Percentiles rank a stretch among this genome's conserved stretches.
Evolutionary conservation across 2,329 filamentous ascomycete species (phyloP).

Genomic region (Cryphonectria japonica): DNA sequence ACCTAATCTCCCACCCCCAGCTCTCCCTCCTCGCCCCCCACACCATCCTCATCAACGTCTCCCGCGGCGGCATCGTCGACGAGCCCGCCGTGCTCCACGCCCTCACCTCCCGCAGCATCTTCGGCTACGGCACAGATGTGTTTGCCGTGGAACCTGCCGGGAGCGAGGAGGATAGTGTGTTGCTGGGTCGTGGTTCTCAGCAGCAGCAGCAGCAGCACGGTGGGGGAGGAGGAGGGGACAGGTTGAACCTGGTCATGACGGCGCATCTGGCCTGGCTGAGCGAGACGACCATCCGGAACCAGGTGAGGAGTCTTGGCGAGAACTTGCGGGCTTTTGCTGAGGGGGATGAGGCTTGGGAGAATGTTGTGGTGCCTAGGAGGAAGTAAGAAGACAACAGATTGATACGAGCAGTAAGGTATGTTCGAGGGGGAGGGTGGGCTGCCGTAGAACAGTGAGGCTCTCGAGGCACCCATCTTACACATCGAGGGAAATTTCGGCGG

Average conservation of each 20-base stretch:
- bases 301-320: constrained; percentile 31
- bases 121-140: constrained; percentile 35
- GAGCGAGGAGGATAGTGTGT: constrained; percentile 31
- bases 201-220: constrained; percentile 19
- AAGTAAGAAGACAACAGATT: background rate
- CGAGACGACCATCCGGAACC: constrained; percentile 31
- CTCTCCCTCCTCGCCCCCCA: constrained; percentile 32
- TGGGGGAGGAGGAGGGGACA: background rate
- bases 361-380: constrained; percentile 22
- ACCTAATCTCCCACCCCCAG: constrained; percentile 33
- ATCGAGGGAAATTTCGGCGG: no score
- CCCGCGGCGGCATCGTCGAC: constrained; percentile 33
- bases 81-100: constrained; percentile 31
- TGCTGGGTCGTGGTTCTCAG: constrained; percentile 26
- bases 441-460: no score
- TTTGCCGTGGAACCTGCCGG: constrained; percentile 35
- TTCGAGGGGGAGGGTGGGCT: no score
- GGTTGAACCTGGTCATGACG: constrained; percentile 34
- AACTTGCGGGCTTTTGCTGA: constrained; percentile 30
- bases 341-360: constrained; percentile 18
- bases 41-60: constrained; percentile 33
- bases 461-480: no score
- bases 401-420: no score
- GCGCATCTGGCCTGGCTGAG: constrained; percentile 36
- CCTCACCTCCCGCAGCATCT: constrained; percentile 31